Conservation (phyloP, 257 asterid genomes). For the Ilex asprella region DNA sequence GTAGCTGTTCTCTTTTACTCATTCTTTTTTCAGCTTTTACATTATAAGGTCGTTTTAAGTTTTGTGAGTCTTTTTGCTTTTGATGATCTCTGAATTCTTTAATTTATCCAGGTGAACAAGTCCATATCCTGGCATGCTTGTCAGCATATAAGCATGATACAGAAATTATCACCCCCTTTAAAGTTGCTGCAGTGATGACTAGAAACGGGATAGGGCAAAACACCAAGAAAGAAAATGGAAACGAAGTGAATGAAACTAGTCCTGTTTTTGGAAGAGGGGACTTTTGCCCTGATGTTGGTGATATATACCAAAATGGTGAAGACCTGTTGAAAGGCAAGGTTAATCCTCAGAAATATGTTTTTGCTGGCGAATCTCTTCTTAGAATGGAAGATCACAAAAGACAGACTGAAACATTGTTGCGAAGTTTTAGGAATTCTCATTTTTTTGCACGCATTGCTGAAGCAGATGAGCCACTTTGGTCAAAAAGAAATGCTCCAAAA, state of each 20-base stretch:
- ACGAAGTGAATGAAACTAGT: conserved; percentile 25
- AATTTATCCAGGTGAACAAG: conserved; percentile 67
- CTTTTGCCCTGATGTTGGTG: conserved; percentile 29
- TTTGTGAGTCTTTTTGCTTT: conserved; percentile 5
- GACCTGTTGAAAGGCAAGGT: conserved; percentile 20
- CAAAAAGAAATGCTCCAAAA: conserved; percentile 51
- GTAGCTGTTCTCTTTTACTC: conserved; percentile 31
- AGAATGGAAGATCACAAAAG: conserved; percentile 82
- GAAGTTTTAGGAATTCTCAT: conserved; percentile 66
- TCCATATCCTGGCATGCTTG: conserved; percentile 73
- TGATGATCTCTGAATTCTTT: conserved; percentile 16
- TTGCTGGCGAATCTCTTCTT: conserved; percentile 77
- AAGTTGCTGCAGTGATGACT: conserved; percentile 88
- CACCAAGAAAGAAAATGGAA: conserved; percentile 48
- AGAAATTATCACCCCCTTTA: conserved; percentile 93
- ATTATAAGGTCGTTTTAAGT: not conserved
- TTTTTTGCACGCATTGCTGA: conserved; percentile 84
- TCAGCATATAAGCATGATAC: conserved; percentile 85
- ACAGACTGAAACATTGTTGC: conserved; percentile 67
- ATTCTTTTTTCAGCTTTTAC: not conserved
- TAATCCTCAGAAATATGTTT: conserved; percentile 37
- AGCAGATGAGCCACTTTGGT: conserved; percentile 82
- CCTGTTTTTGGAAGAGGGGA: conserved; percentile 24
- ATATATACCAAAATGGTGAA: conserved; percentile 31
- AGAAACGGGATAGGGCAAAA: conserved; percentile 57